These are phyloP conservation scores for Aphanomyces cochlioides DNA, from an alignment of 352 stramenopile genomes.

Conservation along the genomic window DNA sequence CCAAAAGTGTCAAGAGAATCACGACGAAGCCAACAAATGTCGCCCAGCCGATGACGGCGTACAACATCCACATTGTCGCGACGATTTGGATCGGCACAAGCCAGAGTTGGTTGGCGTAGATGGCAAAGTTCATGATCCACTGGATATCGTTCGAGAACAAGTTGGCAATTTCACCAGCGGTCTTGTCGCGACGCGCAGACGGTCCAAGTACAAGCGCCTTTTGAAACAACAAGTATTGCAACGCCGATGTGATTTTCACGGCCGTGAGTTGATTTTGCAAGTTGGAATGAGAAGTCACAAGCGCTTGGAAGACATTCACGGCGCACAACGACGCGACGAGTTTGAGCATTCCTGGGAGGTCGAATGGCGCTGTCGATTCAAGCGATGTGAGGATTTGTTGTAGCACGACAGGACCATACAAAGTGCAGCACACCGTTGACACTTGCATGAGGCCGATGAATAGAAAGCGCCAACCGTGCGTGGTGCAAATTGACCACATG, in stretches of 20 bases:
- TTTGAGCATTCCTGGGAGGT: constrained; percentile 32
- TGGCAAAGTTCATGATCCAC: constrained; percentile 36
- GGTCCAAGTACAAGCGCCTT: constrained; percentile 3
- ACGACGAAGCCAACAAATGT: constrained; percentile 46
- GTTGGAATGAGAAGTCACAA: background rate
- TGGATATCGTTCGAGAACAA: constrained; percentile 40
- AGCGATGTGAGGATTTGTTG: constrained; percentile 44
- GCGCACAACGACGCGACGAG: background rate
- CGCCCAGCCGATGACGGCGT: constrained; percentile 35
- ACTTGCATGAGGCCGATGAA: constrained; percentile 33
- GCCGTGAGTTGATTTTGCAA: background rate
- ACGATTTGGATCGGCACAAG: constrained; percentile 43
- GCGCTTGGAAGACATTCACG: background rate
- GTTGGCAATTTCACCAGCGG: constrained; percentile 39
- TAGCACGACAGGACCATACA: constrained; percentile 42
- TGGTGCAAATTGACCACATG: constrained; percentile 26
- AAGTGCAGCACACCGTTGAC: constrained; percentile 22
- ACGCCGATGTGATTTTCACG: background rate
- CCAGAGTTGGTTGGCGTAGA: constrained; percentile 47
- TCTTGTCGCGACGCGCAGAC: background rate
- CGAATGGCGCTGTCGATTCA: constrained; percentile 1
- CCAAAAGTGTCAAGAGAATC: constrained; percentile 35
- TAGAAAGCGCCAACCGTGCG: constrained; percentile 29
- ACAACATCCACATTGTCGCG: constrained; percentile 42
- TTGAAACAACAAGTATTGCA: constrained; percentile 2